Percentiles rank a stretch among this genome's conserved stretches.
These are phyloP conservation scores for Phaeolepiota aurea DNA, from an alignment of 768 basidiomycete genomes.

Conservation along the genomic window DNA sequence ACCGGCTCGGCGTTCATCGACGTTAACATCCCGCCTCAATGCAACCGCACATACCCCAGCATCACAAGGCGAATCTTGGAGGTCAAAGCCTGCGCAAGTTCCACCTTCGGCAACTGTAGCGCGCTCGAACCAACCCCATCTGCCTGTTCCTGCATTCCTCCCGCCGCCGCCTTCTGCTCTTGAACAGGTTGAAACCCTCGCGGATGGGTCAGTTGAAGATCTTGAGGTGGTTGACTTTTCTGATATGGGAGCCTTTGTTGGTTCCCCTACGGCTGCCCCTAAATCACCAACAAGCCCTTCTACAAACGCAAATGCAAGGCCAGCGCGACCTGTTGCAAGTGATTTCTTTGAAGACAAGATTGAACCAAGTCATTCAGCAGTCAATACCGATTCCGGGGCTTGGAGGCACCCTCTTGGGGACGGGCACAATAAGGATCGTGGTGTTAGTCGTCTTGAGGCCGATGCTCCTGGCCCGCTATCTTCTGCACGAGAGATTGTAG, in stretches of 20 bases:
- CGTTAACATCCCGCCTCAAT: slow-evolving; percentile 11
- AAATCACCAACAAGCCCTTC: slow-evolving; percentile 12
- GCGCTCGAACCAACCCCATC: not conserved
- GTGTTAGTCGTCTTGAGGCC: no score
- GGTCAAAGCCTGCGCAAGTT: slow-evolving; percentile 32
- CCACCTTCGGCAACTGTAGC: not conserved
- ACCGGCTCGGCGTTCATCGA: slow-evolving; percentile 17
- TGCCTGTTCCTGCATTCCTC: slow-evolving; percentile 18
- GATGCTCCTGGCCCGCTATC: no score
- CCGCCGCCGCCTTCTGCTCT: slow-evolving; percentile 26
- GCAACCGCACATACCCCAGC: slow-evolving; percentile 19
- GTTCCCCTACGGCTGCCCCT: slow-evolving; percentile 20
- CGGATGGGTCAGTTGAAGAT: slow-evolving; percentile 42
- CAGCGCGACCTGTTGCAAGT: slow-evolving; percentile 48
- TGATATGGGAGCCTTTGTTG: slow-evolving; percentile 66
- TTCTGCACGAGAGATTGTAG: no score
- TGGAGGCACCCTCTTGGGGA: no score
- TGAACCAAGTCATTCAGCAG: slow-evolving; percentile 7
- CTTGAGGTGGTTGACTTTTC: slow-evolving; percentile 78
- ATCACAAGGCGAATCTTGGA: slow-evolving; percentile 55
- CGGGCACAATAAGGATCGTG: no score
- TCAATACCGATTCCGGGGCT: slow-evolving; percentile 25
- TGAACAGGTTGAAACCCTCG: slow-evolving; percentile 37
- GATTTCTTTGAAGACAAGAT: slow-evolving; percentile 57
- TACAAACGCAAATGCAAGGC: not conserved